Evolutionary conservation across 1,284 basidiomycete species (phyloP).

Genomic region (Fomes fomentarius): DNA sequence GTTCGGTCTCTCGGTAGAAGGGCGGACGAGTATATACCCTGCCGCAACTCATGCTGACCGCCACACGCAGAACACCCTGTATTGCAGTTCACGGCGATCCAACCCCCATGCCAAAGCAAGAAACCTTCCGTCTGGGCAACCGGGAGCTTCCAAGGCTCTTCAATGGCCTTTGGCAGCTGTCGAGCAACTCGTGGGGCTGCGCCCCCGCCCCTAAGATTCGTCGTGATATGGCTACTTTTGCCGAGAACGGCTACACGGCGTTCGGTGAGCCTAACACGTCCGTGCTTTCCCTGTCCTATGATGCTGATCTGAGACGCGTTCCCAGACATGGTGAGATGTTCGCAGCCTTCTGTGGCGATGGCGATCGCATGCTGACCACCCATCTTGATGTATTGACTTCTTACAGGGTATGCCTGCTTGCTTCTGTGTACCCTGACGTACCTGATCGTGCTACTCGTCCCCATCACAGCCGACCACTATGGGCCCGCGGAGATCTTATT

Average conservation of each 20-base stretch:
- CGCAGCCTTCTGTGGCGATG: not conserved
- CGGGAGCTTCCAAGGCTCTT: slow-evolving; percentile 67
- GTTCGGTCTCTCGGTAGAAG: not conserved
- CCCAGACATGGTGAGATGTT: slow-evolving; percentile 41
- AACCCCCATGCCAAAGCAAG: slow-evolving; percentile 1
- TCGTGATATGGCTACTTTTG: slow-evolving; percentile 66
- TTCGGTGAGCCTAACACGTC: slow-evolving; percentile 39
- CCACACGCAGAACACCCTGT: not conserved
- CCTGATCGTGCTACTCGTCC: not conserved
- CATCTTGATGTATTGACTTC: not conserved
- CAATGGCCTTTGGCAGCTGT: slow-evolving; percentile 83
- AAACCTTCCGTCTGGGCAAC: slow-evolving; percentile 60
- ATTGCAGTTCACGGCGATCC: slow-evolving; percentile 3
- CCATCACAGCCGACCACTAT: slow-evolving; percentile 74
- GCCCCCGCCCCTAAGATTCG: slow-evolving; percentile 68
- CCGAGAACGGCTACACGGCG: slow-evolving; percentile 67
- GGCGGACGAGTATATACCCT: not conserved
- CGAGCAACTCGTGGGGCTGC: slow-evolving; percentile 81
- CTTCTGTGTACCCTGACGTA: not conserved
- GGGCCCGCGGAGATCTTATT: slow-evolving; percentile 79
- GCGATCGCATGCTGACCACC: not conserved
- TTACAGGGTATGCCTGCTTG: slow-evolving; percentile 20
- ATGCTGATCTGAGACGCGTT: not conserved
- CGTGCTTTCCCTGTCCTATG: not conserved
- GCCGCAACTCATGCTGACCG: not conserved